phyloP scores from a whole-genome alignment of 2,329 filamentous ascomycete species.

The Madurella fahalii region DNA sequence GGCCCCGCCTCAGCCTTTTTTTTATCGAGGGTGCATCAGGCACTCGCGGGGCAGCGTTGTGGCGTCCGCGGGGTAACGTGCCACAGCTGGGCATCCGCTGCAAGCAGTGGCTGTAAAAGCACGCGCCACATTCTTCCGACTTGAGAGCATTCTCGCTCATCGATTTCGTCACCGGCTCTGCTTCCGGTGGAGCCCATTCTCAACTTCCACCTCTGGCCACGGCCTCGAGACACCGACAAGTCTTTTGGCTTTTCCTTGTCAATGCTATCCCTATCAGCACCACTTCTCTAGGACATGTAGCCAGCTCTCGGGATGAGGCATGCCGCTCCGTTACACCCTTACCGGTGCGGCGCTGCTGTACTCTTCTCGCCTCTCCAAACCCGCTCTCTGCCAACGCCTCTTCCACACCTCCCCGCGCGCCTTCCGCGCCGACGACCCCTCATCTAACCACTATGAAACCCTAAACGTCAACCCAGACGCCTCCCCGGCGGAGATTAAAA shows the following conservation, averaged over 20 bases:
- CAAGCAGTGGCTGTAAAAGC: background rate
- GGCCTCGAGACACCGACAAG: background rate
- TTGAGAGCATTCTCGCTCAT: constrained; percentile 2
- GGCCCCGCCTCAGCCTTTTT: constrained; percentile 1
- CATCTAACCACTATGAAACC: constrained; percentile 68
- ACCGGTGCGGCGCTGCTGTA: constrained; percentile 28
- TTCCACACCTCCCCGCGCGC: constrained; percentile 33
- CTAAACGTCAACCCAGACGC: constrained; percentile 69
- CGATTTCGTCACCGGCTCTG: constrained; percentile 14
- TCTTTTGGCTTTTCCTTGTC: background rate
- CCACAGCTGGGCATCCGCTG: background rate
- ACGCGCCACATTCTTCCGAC: background rate
- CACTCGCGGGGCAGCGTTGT: constrained; percentile 4
- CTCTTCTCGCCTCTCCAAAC: constrained; percentile 9
- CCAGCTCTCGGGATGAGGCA: constrained; percentile 55
- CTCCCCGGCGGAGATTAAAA: constrained; percentile 76
- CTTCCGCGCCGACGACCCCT: constrained; percentile 27
- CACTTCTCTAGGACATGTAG: constrained; percentile 7
- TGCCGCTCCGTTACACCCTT: constrained; percentile 47
- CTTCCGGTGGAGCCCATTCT: background rate
- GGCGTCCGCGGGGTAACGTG: background rate
- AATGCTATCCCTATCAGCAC: background rate
- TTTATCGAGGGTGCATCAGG: background rate
- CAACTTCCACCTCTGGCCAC: background rate
- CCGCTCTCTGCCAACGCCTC: constrained; percentile 7